A percentile compares a stretch with the other conserved stretches of the same genome.
These are phyloP conservation scores for Coniosporium apollinis DNA, from an alignment of 495 filamentous ascomycete genomes.

Conservation along the genomic window DNA sequence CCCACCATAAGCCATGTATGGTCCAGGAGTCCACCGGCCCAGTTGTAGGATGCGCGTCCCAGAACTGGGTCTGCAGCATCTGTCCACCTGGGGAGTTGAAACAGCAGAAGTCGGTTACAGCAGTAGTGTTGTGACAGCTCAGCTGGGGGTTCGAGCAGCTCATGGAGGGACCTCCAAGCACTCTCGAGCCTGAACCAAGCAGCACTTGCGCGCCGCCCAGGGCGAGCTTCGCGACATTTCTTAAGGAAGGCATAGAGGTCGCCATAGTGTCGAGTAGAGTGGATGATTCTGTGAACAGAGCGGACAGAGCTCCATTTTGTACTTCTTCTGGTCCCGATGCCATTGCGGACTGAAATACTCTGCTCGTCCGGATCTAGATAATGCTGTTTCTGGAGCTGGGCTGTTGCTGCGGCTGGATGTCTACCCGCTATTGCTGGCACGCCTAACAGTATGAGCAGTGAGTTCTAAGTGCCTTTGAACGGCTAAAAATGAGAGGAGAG, in stretches of 20 bases:
- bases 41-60: slow-evolving; percentile 56
- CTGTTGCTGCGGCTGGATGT: no score
- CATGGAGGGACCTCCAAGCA: not conserved
- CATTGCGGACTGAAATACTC: no score
- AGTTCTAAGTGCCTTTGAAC: no score
- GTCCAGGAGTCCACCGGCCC: slow-evolving; percentile 69
- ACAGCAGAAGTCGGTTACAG: slow-evolving; percentile 45
- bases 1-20: slow-evolving; percentile 62
- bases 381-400: no score
- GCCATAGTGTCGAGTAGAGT: no score
- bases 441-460: no score
- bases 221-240: not conserved
- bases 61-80: slow-evolving; percentile 73
- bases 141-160: slow-evolving; percentile 34
- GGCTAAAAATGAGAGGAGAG: no score
- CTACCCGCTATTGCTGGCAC: no score
- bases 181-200: not conserved
- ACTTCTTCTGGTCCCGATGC: no score
- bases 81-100: slow-evolving; percentile 62
- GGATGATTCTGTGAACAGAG: no score
- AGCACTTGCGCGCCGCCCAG: not conserved
- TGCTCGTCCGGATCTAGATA: no score
- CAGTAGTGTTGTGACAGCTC: slow-evolving; percentile 40
- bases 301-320: no score
- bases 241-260: not conserved